Evolutionary conservation across 352 stramenopile genomes (phyloP).

Genomic region (Pythium sukuiense): DNA sequence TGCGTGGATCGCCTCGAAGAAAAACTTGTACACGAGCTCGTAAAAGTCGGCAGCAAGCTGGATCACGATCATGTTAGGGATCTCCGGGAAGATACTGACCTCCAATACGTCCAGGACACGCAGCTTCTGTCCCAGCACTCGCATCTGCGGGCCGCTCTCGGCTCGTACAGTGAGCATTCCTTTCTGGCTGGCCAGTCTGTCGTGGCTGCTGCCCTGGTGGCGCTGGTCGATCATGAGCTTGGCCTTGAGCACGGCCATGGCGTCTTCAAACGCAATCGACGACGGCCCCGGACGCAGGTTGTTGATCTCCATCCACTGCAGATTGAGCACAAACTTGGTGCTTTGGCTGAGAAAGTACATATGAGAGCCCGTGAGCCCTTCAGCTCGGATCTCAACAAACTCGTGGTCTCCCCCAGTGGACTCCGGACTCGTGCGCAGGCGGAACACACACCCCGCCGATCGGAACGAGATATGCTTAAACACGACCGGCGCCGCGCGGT

Average conservation of each 20-base stretch:
- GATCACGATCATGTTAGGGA: conserved; percentile 84
- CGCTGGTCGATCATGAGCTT: conserved; percentile 67
- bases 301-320: conserved; percentile 83
- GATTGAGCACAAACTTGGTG: conserved; percentile 72
- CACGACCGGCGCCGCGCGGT: conserved; percentile 33
- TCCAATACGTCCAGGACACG: conserved; percentile 75
- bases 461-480: conserved; percentile 78
- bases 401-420: conserved; percentile 55
- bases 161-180: conserved; percentile 75
- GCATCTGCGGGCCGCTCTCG: conserved; percentile 66
- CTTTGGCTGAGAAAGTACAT: conserved; percentile 70
- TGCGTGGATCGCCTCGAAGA: conserved; percentile 57
- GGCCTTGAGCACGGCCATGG: conserved; percentile 68
- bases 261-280: conserved; percentile 75
- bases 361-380: conserved; percentile 62
- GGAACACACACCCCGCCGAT: conserved; percentile 51
- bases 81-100: conserved; percentile 80
- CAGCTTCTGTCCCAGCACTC: conserved; percentile 67
- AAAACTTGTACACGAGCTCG: conserved; percentile 83
- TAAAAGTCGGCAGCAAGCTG: conserved; percentile 82
- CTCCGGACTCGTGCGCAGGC: conserved; percentile 62
- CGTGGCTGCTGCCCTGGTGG: conserved; percentile 35
- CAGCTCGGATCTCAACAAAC: conserved; percentile 71
- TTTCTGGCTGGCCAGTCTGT: conserved; percentile 46
- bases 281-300: conserved; percentile 74